Base-by-base conservation (phyloP, 106 monocot genomes). In the Triglochin maritima region DNA sequence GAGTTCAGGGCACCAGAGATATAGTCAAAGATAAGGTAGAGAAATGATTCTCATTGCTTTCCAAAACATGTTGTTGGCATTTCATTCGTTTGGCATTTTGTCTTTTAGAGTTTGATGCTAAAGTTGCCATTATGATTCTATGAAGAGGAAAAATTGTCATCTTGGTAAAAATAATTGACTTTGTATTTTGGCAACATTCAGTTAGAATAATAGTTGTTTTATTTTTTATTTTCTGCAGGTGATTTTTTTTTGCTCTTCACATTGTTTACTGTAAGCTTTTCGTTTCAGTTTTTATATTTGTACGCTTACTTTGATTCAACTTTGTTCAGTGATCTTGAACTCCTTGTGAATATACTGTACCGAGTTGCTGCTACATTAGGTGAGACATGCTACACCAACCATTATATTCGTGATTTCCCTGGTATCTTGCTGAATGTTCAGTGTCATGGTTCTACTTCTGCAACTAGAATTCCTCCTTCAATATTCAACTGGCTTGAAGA, bases 351-450 rank as follows among this genome's bases (percentile, higher is more conserved):
- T 67, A 66, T 96, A 16, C 82, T 96, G 62, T 80, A 75, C 67
- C 79, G 71, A 47, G 67, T 96, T 69, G 81, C 87, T 69, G 62
- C 75, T 73, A 72, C 79, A 59, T 75, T 96, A 64, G 81, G 85
- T 15, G 88, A 96, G 75, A 69, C 62, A 53, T 78, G 44, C 50
- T 91, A 84, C 71, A 77, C 82, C 11, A 90, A 96, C 66, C 81
- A 90, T 60, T 96, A 96, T 72, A 57, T 78, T 72, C 95, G 95
- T 67, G 90, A 96, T 70, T 96, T 88, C 50, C 95, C 95, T 3
- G n/a, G 6, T 52, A 9, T 86, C 11, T 72, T 79, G 64, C 62
- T 55, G 15, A 77, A 85, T 67, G n/a, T 79, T 72, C n/a, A 17
- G 53, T 64, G 72, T 42, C 66, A 74, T n/a, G 60, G 59, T 68